These are phyloP conservation scores for Fragaria nilgerrensis DNA, from an alignment of 306 rosid species.

Conservation along the genomic window DNA sequence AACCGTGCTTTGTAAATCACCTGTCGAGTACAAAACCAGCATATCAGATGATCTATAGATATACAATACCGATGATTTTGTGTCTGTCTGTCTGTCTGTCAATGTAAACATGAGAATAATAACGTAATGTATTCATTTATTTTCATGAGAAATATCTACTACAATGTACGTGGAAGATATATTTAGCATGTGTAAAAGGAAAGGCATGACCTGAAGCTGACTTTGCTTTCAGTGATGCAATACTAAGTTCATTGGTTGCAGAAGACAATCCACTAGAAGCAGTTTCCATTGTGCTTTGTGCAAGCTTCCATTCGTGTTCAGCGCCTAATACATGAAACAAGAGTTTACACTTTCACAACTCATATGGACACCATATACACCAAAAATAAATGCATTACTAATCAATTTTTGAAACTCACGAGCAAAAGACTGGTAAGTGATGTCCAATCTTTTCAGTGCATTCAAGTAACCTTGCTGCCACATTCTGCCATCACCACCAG, in stretches of 20 bases:
- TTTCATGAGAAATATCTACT: not conserved
- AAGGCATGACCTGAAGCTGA: slow-evolving; percentile 75
- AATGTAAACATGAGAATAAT: not conserved
- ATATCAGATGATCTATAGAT: not conserved
- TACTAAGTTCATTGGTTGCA: slow-evolving; percentile 67
- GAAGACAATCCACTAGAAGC: slow-evolving; percentile 74
- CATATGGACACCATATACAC: slow-evolving; percentile 10
- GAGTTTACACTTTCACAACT: slow-evolving; percentile 23
- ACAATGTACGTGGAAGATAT: not conserved
- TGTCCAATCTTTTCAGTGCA: slow-evolving; percentile 70
- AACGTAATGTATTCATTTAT: not conserved
- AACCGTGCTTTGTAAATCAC: slow-evolving; percentile 76
- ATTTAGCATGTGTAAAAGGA: not conserved
- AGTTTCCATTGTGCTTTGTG: slow-evolving; percentile 81
- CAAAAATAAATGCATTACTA: slow-evolving; percentile 19
- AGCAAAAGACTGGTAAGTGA: slow-evolving; percentile 71
- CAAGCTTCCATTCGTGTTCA: slow-evolving; percentile 96
- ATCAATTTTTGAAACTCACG: slow-evolving; percentile 48
- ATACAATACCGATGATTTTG: not conserved
- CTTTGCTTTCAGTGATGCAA: slow-evolving; percentile 77
- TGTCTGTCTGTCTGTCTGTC: not conserved
- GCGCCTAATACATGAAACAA: slow-evolving; percentile 56
- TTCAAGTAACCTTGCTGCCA: slow-evolving; percentile 89
- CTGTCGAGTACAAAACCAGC: slow-evolving; percentile 36
- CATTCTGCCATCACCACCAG: slow-evolving; percentile 59